Conservation (phyloP, 2,329 filamentous ascomycete genomes). For the Colletotrichum siamense region DNA sequence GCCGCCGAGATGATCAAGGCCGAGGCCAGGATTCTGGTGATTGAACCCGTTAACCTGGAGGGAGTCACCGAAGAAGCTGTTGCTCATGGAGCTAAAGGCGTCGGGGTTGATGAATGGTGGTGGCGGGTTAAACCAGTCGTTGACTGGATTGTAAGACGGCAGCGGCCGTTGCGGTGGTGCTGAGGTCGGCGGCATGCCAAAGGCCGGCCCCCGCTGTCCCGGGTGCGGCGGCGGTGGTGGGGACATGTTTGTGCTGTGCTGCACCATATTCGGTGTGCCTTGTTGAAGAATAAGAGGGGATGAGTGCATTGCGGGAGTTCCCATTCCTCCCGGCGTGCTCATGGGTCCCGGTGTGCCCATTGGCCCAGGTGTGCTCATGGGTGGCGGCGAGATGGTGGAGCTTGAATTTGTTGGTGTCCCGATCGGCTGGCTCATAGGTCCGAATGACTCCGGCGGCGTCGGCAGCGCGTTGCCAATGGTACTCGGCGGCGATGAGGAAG, state of each 20-base stretch:
- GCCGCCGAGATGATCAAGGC: conserved; percentile 29
- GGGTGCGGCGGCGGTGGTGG: conserved; percentile 28
- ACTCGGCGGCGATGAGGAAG: conserved; percentile 23
- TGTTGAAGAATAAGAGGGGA: conserved; percentile 30
- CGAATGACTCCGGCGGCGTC: conserved; percentile 50
- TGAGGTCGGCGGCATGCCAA: conserved; percentile 41
- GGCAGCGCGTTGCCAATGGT: conserved; percentile 34
- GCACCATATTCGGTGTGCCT: conserved; percentile 1
- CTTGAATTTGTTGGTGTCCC: conserved; percentile 6
- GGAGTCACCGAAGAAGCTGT: conserved; percentile 46
- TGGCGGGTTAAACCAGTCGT: conserved; percentile 59
- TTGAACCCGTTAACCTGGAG: conserved; percentile 23
- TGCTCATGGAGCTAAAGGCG: conserved; percentile 47
- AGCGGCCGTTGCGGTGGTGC: conserved; percentile 47
- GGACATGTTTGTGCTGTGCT: conserved; percentile 33
- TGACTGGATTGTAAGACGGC: conserved; percentile 43
- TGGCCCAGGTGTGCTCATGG: conserved; percentile 9
- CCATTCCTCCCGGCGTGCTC: not conserved
- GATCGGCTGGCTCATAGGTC: conserved; percentile 23
- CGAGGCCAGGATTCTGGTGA: conserved; percentile 30
- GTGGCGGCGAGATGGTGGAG: conserved; percentile 10
- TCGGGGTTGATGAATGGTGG: conserved; percentile 60
- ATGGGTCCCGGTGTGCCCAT: conserved; percentile 11
- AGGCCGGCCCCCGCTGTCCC: conserved; percentile 31
- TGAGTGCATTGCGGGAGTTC: conserved; percentile 28